Evolutionary conservation across 73 alveolate species (phyloP).

Genomic region (Paramecium tetraurelia): DNA sequence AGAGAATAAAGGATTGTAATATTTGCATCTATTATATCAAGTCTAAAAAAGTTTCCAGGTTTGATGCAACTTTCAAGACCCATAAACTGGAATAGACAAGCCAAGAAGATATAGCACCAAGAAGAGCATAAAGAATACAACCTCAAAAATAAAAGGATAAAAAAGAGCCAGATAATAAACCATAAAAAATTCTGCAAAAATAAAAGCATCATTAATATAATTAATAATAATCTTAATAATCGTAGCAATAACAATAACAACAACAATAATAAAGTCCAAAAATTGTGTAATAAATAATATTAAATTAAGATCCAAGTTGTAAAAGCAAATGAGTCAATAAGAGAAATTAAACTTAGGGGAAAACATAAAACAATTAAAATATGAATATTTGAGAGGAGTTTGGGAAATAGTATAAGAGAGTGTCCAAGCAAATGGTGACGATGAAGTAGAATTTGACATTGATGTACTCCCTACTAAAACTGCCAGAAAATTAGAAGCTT

Average conservation of each 20-base stretch:
- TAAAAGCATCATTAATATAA: background rate
- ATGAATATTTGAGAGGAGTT: conserved; percentile 61
- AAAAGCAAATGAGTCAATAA: background rate
- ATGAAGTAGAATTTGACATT: conserved; percentile 57
- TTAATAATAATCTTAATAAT: background rate
- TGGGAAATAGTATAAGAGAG: conserved; percentile 56
- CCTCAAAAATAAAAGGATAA: background rate
- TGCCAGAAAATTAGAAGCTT: conserved; percentile 54
- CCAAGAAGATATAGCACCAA: background rate
- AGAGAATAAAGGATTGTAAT: conserved; percentile 39
- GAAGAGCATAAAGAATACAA: background rate
- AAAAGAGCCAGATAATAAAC: background rate
- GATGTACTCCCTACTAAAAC: conserved; percentile 45
- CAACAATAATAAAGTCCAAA: background rate
- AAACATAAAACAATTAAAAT: conserved; percentile 46
- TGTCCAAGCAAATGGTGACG: conserved; percentile 8
- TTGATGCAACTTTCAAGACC: conserved; percentile 6
- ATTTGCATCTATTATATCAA: background rate
- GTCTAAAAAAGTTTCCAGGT: conserved; percentile 23
- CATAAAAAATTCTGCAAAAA: background rate
- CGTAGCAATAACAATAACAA: background rate
- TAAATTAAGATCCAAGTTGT: background rate
- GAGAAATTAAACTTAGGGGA: conserved; percentile 51
- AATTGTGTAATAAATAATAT: background rate
- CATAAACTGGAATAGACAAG: background rate